Evolutionary conservation across 164 flowering plant species (phyloP), one percentile per base, ranked within the genome.

Genomic region (Sextonia rubra): DNA sequence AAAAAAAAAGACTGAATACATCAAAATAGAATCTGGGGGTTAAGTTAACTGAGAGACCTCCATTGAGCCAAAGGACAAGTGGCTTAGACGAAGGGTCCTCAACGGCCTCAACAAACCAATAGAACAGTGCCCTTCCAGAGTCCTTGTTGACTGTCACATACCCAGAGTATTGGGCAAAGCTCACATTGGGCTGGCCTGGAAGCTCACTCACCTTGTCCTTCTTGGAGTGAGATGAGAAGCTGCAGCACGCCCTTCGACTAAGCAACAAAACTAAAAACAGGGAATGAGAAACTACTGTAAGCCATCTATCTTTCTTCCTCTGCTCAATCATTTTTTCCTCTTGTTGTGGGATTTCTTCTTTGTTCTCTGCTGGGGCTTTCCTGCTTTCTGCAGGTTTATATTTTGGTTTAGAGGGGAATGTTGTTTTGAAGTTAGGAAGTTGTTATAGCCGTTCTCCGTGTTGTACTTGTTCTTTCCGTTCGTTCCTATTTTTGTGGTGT

Each of bases 41-140:
- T n/a, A n/a, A 1, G 32, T 29, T 4, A 1, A 29, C 14, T 44
- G 7, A 30, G 24, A 32, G 44, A 89, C 97, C 98, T 85, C 98
- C 98, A 80, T 94, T 91, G 37, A 91, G 91, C 98, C 98, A 94
- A 65, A 94, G 90, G 78, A 92, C 75, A 60, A 94, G 81, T 67
- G 98, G 98, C 83, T 91, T 94, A 23, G 97, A 86, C 71, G 84
- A 82, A 72, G 98, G 90, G 60, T 89, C 90, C 17, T 92, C 87
- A 30, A 47, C 86, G 71, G 98, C 97, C 74, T 94, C 97, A 76
- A 90, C 58, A 74, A 94, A 85, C 97, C 98, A 94, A 70, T 94
- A 94, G 76, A 94, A 94, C 30, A 92, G 82, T 7, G 90, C 81
- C 79, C 97, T 91, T 68, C 90, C 94, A 44, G 85, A 73, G 30